Base-by-base conservation (phyloP, 805 yeast genomes). In the Hanseniaspora guilliermondii region DNA sequence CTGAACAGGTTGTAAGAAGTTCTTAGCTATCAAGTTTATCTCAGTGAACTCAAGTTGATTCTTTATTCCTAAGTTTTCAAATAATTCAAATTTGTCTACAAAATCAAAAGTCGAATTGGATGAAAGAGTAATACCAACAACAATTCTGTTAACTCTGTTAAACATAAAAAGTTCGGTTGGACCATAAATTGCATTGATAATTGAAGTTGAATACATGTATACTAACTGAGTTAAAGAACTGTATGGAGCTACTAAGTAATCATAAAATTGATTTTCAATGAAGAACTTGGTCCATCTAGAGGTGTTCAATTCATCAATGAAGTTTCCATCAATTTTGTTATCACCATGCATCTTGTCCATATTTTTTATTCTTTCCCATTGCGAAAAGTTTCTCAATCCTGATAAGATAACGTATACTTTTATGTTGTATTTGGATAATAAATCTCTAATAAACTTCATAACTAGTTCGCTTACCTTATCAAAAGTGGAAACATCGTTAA, bases 201-300 rank as follows among this genome's bases (percentile, higher is more conserved):
- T 68, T 0, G 71, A 73, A 48, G 71, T 72, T 45, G 76, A 76
- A 58, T 75, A 74, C 61, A 91, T 69, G 62, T 87, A 87, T 6
- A 85, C 78, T 61, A 93, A 72, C 67, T 91, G 96, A 40, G 82
- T 76, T 69, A 87, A 80, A 0, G 96, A 79, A 44, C 80, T 74
- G 63, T 80, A 88, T 5, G 97, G 97, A 36, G 95, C 84, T 12
- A 88, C 78, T 55, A 87, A 67, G 63, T 76, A 89, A 56, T 82
- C 83, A 16, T 2, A 19, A 12, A 86, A 68, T 2, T 71, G 75
- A 48, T 74, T 71, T 21, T 74, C 76, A 37, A 74, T 73, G 56
- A 91, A 77, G 53, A 77, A 76, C 24, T 72, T 68, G 56, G 85
- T 71, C 58, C 87, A 71, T 58, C 80, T 27, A 14, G 38, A 17